phyloP scores from a whole-genome alignment of 2,329 filamentous ascomycete genomes.

The Lecanosticta acicola region DNA sequence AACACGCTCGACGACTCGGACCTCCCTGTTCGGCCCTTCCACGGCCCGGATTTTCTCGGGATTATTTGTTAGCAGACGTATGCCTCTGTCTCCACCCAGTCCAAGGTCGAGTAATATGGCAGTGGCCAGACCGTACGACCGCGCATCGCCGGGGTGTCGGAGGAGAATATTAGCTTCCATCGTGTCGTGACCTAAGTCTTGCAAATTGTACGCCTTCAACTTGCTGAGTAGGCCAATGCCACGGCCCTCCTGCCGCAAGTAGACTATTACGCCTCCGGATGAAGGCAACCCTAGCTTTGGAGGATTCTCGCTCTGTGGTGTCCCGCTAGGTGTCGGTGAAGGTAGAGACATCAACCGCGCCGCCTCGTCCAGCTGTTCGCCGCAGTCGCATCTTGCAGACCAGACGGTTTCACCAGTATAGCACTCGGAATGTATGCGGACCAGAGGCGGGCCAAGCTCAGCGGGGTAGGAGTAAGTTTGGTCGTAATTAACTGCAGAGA shows the following conservation, averaged over 20 bases:
- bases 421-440: constrained; percentile 95
- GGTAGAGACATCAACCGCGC: constrained; percentile 72
- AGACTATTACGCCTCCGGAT: constrained; percentile 84
- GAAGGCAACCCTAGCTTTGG: constrained; percentile 37
- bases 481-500: background rate
- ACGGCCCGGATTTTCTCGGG: constrained; percentile 94
- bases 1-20: constrained; percentile 82
- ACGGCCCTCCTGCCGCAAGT: constrained; percentile 89
- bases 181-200: constrained; percentile 94
- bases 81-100: constrained; percentile 60
- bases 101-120: constrained; percentile 88
- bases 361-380: constrained; percentile 94
- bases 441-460: constrained; percentile 57
- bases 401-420: constrained; percentile 98
- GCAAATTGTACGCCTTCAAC: constrained; percentile 94
- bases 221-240: constrained; percentile 94
- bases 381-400: constrained; percentile 96
- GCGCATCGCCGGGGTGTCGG: constrained; percentile 86
- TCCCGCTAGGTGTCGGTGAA: constrained; percentile 24
- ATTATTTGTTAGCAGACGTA: constrained; percentile 88
- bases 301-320: constrained; percentile 18
- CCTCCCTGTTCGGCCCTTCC: constrained; percentile 82
- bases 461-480: constrained; percentile 22
- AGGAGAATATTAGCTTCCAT: constrained; percentile 91
- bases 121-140: constrained; percentile 93